A percentile compares a stretch with the other conserved stretches of the same genome.
phyloP scores from a whole-genome alignment of 2,329 filamentous ascomycete genomes.

The Talaromyces albobiverticillius region DNA sequence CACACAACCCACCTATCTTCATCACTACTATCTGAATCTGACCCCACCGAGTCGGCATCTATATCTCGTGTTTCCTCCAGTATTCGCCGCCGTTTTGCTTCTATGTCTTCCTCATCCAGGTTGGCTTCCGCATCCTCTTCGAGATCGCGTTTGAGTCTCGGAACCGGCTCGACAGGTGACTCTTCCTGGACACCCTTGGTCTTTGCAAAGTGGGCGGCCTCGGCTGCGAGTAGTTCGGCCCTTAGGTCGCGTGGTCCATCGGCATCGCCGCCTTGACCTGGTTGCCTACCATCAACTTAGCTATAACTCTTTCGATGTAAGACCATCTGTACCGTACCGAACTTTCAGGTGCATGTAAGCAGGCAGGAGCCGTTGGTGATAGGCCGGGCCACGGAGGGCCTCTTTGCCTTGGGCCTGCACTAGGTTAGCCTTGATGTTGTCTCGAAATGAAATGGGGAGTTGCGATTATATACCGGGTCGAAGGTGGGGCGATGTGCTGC shows the following conservation, averaged over 20 bases:
- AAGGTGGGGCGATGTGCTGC: constrained; percentile 83
- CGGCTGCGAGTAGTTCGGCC: constrained; percentile 83
- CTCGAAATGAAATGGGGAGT: neutral
- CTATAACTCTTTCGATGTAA: neutral
- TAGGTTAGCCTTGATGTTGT: constrained; percentile 16
- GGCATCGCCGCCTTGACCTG: constrained; percentile 83
- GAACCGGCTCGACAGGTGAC: constrained; percentile 31
- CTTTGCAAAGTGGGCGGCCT: constrained; percentile 84
- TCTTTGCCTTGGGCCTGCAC: constrained; percentile 85
- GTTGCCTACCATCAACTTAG: constrained; percentile 53
- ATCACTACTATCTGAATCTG: constrained; percentile 58
- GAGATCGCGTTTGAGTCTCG: constrained; percentile 62
- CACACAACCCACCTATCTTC: constrained; percentile 51
- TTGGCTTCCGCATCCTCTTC: constrained; percentile 46
- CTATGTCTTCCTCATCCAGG: constrained; percentile 62
- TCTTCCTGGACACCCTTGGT: constrained; percentile 62
- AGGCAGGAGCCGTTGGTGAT: constrained; percentile 92
- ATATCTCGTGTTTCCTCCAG: constrained; percentile 84
- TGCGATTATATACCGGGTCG: constrained; percentile 66
- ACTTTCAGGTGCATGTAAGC: constrained; percentile 92
- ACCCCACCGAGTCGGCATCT: constrained; percentile 74
- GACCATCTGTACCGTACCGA: constrained; percentile 49
- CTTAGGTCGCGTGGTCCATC: constrained; percentile 76
- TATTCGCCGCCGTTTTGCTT: constrained; percentile 80
- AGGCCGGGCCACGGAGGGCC: constrained; percentile 85